phyloP scores from a whole-genome alignment of 495 filamentous ascomycete species.

The Aspergillus leporis region DNA sequence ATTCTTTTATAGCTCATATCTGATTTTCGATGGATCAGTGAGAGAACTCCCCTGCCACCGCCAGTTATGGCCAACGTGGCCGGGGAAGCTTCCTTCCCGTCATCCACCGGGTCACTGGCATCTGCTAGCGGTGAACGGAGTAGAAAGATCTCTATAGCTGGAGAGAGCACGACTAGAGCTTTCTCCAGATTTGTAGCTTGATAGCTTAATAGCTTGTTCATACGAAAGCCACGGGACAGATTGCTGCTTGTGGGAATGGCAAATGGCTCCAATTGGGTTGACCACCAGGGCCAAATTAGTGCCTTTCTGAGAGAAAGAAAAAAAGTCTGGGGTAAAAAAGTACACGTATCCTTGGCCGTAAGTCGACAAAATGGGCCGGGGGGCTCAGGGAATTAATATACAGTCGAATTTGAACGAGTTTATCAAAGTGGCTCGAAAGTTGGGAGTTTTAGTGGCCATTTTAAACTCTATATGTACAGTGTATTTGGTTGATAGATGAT shows the following conservation, averaged over 20 bases:
- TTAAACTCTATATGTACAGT: conserved; percentile 52
- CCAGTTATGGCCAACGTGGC: conserved; percentile 4
- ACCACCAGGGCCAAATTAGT: neutral
- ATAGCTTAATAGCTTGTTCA: neutral
- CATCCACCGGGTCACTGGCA: neutral
- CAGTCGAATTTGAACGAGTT: neutral
- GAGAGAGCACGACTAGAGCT: neutral
- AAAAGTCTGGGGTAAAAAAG: conserved; percentile 9
- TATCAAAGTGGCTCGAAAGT: conserved; percentile 5
- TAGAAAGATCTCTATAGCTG: neutral
- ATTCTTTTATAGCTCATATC: no score
- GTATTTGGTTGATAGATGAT: conserved; percentile 28
- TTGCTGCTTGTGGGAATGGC: neutral
- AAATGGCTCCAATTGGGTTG: neutral
- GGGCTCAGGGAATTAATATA: neutral
- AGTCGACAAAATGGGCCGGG: no score
- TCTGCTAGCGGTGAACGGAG: conserved; percentile 1
- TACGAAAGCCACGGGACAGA: neutral
- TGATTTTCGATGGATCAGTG: neutral
- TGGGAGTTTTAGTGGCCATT: conserved; percentile 27
- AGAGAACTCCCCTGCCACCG: neutral
- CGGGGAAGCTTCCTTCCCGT: neutral
- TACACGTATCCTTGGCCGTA: conserved; percentile 6
- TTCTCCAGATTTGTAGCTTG: neutral
- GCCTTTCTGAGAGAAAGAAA: neutral